Evolutionary conservation across 176 grass and related monocot genomes (phyloP), one percentile per base, ranked within the genome.

Genomic region (Poa pratensis): DNA sequence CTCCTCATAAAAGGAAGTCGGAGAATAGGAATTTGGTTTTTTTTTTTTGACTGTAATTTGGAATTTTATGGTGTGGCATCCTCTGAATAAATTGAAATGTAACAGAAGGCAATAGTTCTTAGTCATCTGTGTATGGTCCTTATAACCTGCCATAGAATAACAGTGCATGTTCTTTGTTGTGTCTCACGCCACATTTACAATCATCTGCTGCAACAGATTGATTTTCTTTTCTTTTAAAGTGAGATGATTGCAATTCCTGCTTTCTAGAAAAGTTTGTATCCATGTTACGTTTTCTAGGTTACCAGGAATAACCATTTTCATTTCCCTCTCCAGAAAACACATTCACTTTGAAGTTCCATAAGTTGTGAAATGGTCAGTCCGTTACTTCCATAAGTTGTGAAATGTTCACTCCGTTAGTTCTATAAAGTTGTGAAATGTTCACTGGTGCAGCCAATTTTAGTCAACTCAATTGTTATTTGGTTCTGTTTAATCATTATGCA

Each of bases 1-100:
- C 18, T 28, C 48, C 65, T 57, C 0, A 9, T 76, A 46, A 72
- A 86, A 73, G 35, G 7, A 81, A 18, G 35, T 55, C 34, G 22
- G 16, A 58, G 26, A 76, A 34, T 68, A 81, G n/a, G n/a, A n/a
- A n/a, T n/a, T n/a, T n/a, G n/a, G n/a, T n/a, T n/a, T n/a, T n/a
- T n/a, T n/a, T n/a, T n/a, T n/a, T n/a, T n/a, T n/a, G n/a, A n/a
- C n/a, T n/a, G 39, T 63, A 50, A 42, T 66, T 26, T 73, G 18
- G 37, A 78, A 73, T 26, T 18, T 65, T 43, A 26, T 20, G 17
- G 60, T 54, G 66, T 78, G 3, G 16, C 3, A 51, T 75, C 79
- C 0, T 7, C 70, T 32, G 37, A 89, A 54, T 24, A 64, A 75
- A 83, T 75, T 63, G 70, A 75, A 74, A 61, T 26, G 57, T 55